Conservation (phyloP, 2,329 filamentous ascomycete species). For the Didymosphaeria variabile region DNA sequence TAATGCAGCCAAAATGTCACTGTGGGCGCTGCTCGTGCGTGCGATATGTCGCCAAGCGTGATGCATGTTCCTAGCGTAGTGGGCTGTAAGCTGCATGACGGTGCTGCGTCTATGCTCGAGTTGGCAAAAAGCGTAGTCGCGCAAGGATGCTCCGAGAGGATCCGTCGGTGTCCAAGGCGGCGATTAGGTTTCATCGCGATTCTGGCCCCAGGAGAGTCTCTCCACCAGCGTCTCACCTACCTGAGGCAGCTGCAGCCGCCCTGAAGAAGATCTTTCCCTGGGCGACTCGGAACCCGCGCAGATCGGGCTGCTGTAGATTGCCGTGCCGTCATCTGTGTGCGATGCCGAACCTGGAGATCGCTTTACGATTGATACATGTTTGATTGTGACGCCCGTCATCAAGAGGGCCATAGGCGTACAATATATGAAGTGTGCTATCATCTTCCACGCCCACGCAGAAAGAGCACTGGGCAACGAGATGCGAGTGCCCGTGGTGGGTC, state of each 20-base stretch:
- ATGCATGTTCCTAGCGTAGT: constrained; percentile 1
- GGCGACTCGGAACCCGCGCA: not conserved
- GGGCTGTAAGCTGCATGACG: constrained; percentile 11
- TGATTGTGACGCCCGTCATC: constrained; percentile 1
- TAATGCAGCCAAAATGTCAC: constrained; percentile 31
- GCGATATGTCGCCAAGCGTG: constrained; percentile 1
- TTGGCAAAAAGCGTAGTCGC: constrained; percentile 13
- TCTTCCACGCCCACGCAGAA: not conserved
- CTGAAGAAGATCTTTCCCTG: constrained; percentile 18
- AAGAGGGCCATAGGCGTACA: constrained; percentile 2
- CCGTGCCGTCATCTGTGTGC: constrained; percentile 11
- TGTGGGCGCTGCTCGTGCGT: constrained; percentile 11
- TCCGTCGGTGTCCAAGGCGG: constrained; percentile 15
- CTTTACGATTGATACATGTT: not conserved
- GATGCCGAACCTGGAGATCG: constrained; percentile 1
- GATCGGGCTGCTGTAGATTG: constrained; percentile 15
- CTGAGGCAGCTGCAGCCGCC: constrained; percentile 16
- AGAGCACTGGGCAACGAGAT: not conserved
- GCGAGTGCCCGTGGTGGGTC: not conserved
- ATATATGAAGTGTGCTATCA: not conserved
- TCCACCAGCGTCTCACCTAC: constrained; percentile 29
- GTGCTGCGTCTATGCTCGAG: constrained; percentile 5
- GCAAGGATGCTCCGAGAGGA: constrained; percentile 5
- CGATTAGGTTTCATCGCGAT: constrained; percentile 23
- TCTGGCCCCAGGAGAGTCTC: constrained; percentile 15